Base-by-base conservation (phyloP, 768 basidiomycete genomes). In the Hysterangium stoloniferum region DNA sequence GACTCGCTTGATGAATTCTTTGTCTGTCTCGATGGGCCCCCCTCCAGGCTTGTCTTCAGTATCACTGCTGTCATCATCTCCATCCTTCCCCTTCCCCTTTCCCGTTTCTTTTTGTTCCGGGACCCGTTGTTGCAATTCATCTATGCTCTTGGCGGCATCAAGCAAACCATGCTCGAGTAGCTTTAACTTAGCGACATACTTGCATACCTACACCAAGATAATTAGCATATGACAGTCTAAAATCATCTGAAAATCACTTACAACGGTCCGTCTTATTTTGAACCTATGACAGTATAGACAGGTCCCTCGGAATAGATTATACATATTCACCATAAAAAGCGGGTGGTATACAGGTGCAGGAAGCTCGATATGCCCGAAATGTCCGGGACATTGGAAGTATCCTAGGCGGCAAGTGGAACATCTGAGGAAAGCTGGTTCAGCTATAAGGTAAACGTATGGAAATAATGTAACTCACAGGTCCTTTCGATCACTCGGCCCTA, bases 341-440 rank as follows among this genome's bases (percentile, higher is more conserved):
- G 96, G 96, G 61, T 99, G 95, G 62, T 88, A 98, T 2, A 98
- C 90, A 12, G 96, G 94, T 15, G 86, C 79, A 17, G 95, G 93
- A 5, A 99, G 78, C 54, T 97, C 92, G 54, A 99, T 95, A 66
- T 98, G 96, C 19, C 96, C 96, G 68, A 86, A 99, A 67, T 99
- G 96, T 15, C 96, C 96, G 1, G 96, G 94, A 66, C 96, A 99
- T 53, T 85, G 84, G 70, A 85, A 98, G 62, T 92, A 95, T 41
- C 82, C 88, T 60, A 96, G 78, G 52, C 78, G 84, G 64, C 96
- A 99, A 67, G 96, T 96, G 56, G 86, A 73, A 65, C 96, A 99
- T 53, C 95, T 99, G 63, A 20, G 42, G 24, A 34, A 52, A 36
- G 25, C 13, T 28, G 19, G 19, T 45, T 59, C 45, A 60, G 54